Percentiles rank a stretch among this genome's conserved stretches.
Evolutionary conservation across 192 early-diverging fungal genomes (phyloP).

Genomic region (Cetraspora pellucida): DNA sequence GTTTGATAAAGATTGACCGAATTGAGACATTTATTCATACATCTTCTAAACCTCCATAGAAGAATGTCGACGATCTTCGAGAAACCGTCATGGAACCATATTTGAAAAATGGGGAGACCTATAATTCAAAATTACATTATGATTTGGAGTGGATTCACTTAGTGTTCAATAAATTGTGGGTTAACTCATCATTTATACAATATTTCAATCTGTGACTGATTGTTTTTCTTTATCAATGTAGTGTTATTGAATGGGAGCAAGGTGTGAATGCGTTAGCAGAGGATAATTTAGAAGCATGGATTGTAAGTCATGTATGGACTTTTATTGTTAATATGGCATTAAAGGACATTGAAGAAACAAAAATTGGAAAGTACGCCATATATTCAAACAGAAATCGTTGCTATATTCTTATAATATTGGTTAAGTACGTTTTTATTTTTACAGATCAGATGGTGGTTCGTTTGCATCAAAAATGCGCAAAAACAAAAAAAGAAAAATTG

Average conservation of each 20-base stretch:
- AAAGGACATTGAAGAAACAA: conserved; percentile 11
- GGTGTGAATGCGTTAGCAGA: neutral
- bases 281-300: conserved; percentile 18
- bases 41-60: conserved; percentile 2
- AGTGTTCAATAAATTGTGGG: conserved; percentile 24
- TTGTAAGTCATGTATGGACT: neutral
- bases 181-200: conserved; percentile 5
- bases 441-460: conserved; percentile 8
- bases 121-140: conserved; percentile 14
- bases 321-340: conserved; percentile 17
- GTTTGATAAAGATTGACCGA: conserved; percentile 14
- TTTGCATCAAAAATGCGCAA: conserved; percentile 5
- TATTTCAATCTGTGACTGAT: neutral
- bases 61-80: conserved; percentile 3
- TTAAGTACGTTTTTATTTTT: neutral
- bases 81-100: conserved; percentile 3
- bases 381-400: neutral
- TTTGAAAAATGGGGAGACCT: conserved; percentile 22
- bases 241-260: conserved; percentile 8
- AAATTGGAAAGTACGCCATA: conserved; percentile 6
- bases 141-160: neutral
- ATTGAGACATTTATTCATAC: neutral
- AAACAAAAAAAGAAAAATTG: conserved; percentile 18
- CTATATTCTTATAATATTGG: neutral
- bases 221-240: conserved; percentile 6